phyloP scores from a whole-genome alignment of 1,284 basidiomycete genomes.

The Termitomyces sp. region DNA sequence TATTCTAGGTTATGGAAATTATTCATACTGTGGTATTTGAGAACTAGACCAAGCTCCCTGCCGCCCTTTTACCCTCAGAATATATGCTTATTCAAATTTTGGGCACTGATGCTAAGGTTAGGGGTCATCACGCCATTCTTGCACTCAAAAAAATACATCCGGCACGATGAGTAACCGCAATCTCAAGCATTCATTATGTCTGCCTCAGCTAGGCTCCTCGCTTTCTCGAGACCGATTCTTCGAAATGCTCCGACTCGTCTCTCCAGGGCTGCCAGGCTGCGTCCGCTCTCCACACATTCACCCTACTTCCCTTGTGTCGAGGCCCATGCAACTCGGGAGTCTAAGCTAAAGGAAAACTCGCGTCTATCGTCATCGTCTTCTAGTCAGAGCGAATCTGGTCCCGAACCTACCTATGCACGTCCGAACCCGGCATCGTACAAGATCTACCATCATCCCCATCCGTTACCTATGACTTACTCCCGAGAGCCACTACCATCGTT shows the following conservation, averaged over 20 bases:
- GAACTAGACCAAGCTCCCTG: background rate
- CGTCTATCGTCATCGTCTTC: conserved; percentile 12
- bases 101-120: conserved; percentile 14
- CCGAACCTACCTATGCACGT: conserved; percentile 74
- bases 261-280: conserved; percentile 2
- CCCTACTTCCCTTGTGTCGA: conserved; percentile 74
- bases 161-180: background rate
- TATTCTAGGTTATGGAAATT: background rate
- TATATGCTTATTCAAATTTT: background rate
- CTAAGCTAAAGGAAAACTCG: conserved; percentile 36
- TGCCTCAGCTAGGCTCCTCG: conserved; percentile 1
- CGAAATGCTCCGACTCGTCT: background rate
- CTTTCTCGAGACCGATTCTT: conserved; percentile 1
- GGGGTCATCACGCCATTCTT: conserved; percentile 16
- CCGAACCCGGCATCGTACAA: conserved; percentile 68
- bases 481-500: conserved; percentile 68
- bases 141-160: background rate
- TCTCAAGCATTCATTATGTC: conserved; percentile 9
- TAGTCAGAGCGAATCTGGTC: conserved; percentile 44
- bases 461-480: conserved; percentile 75
- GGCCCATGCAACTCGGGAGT: conserved; percentile 63
- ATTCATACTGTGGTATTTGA: background rate
- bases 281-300: conserved; percentile 11
- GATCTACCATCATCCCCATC: conserved; percentile 54
- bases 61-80: background rate